Evolutionary conservation across 208 protist species (phyloP), one percentile per base, ranked within the genome.

Genomic region (Endotrypanum monterogeii): DNA sequence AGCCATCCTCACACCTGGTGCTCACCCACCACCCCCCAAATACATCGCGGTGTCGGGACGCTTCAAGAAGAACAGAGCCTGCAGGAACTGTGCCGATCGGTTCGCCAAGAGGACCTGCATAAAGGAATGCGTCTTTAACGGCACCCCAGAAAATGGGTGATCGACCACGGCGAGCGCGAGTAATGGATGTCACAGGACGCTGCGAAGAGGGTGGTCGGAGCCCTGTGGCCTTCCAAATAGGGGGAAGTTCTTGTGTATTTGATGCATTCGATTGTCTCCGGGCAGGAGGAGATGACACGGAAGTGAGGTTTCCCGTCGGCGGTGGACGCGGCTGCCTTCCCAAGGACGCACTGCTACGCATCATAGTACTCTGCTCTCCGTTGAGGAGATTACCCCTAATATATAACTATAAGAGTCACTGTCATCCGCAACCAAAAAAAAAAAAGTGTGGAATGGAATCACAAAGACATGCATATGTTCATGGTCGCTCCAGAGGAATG

Each of bases 11-110:
- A 51, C 61, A 70, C 5, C 74, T 71, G 6, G 85, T 84, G 37
- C 79, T 81, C 23, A 94, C 62, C 91, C 93, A 97, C 84, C 82
- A 91, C 28, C 82, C 83, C 14, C 82, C 79, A 62, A 94, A 95
- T 0, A 80, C 83, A 65, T 97, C 93, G 3, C 75, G 73, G 62
- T 85, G 88, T 37, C 91, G 88, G 23, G 73, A 74, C 1, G 66
- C 46, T 79, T 97, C 89, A 5, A 83, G 71, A 4, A 97, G 44
- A 23, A 95, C 89, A 8, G 83, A 78, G 0, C 85, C 89, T 0
- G 41, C 74, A 7, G 69, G 67, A 41, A 90, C 86, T 12, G 71
- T 67, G 3, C 91, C 89, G 7, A 92, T 79, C 0, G 73, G 52
- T 37, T 91, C 86, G 0, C 93, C 93, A 6, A 97, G 76, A 1